These are phyloP conservation scores for Aphanoascus verrucosus DNA, from an alignment of 2,329 filamentous ascomycete genomes.

Conservation along the genomic window DNA sequence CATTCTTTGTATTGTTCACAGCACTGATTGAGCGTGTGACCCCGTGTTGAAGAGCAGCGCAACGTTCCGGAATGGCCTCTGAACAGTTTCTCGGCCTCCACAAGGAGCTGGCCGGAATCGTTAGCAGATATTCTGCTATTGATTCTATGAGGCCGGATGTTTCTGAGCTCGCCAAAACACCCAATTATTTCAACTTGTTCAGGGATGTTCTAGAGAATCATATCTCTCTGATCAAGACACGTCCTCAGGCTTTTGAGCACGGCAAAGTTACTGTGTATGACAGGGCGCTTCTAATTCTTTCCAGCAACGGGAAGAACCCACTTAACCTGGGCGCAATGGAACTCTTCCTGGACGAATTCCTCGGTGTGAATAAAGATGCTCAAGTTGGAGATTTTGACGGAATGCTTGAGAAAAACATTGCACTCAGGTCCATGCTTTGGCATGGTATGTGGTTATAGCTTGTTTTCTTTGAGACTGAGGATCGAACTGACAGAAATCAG, in stretches of 20 bases:
- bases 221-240: conserved; percentile 26
- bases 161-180: conserved; percentile 22
- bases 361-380: conserved; percentile 24
- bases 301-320: conserved; percentile 24
- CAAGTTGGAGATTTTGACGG: conserved; percentile 17
- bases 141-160: conserved; percentile 23
- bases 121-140: conserved; percentile 22
- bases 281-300: conserved; percentile 29
- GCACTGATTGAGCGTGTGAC: neutral
- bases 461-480: neutral
- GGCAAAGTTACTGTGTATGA: conserved; percentile 34
- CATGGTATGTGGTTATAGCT: conserved; percentile 19
- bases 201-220: conserved; percentile 28
- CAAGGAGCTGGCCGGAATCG: conserved; percentile 16
- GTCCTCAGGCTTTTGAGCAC: conserved; percentile 27
- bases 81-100: neutral
- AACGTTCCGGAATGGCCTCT: neutral
- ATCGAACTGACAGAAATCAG: neutral
- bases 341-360: conserved; percentile 31
- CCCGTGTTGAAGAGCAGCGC: neutral
- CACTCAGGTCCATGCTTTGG: conserved; percentile 20
- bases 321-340: conserved; percentile 26
- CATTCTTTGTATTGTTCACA: neutral
- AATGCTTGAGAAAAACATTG: conserved; percentile 22
- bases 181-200: conserved; percentile 21